Percentiles rank a stretch among this genome's conserved stretches.
Evolutionary conservation across 2,329 filamentous ascomycete species (phyloP).

Genomic region (Pseudocercospora ulei): DNA sequence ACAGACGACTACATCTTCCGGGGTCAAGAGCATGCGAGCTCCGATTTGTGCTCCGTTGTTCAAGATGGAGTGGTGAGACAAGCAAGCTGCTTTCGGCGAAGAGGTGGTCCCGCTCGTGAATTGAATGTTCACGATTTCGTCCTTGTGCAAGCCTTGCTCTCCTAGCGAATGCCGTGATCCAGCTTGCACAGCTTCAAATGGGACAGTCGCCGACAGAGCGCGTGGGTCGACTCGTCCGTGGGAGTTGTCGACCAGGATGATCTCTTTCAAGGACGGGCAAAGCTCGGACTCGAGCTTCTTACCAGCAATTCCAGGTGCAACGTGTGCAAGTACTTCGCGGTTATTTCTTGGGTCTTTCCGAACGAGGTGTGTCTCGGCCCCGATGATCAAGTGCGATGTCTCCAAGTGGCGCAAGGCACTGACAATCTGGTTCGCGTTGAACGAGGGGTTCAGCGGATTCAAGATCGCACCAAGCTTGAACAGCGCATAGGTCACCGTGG

Average conservation of each 20-base stretch:
- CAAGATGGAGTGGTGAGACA: slow-evolving; percentile 74
- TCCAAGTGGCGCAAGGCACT: slow-evolving; percentile 68
- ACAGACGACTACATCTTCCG: slow-evolving; percentile 58
- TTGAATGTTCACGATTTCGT: slow-evolving; percentile 85
- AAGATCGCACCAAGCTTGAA: slow-evolving; percentile 92
- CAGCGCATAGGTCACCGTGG: slow-evolving; percentile 73
- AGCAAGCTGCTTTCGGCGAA: slow-evolving; percentile 74
- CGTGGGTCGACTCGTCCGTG: slow-evolving; percentile 44
- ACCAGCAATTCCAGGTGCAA: slow-evolving; percentile 25
- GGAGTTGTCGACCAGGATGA: slow-evolving; percentile 75
- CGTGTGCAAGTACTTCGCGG: slow-evolving; percentile 46
- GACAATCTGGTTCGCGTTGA: slow-evolving; percentile 68
- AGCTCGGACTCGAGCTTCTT: slow-evolving; percentile 44
- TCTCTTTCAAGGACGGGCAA: slow-evolving; percentile 58
- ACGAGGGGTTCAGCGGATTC: slow-evolving; percentile 83
- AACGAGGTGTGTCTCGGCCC: slow-evolving; percentile 76
- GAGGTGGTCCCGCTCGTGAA: slow-evolving; percentile 96
- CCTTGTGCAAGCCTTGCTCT: slow-evolving; percentile 44
- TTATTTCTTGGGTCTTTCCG: slow-evolving; percentile 54
- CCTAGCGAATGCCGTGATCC: slow-evolving; percentile 35
- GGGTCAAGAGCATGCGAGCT: slow-evolving; percentile 67
- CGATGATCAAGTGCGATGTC: slow-evolving; percentile 66
- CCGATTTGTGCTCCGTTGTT: slow-evolving; percentile 88
- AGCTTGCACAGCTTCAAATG: slow-evolving; percentile 41
- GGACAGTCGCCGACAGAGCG: slow-evolving; percentile 38